Evolutionary conservation across 2,329 filamentous ascomycete genomes (phyloP), one percentile per base, ranked within the genome.

Genomic region (Chaetomium sp.): DNA sequence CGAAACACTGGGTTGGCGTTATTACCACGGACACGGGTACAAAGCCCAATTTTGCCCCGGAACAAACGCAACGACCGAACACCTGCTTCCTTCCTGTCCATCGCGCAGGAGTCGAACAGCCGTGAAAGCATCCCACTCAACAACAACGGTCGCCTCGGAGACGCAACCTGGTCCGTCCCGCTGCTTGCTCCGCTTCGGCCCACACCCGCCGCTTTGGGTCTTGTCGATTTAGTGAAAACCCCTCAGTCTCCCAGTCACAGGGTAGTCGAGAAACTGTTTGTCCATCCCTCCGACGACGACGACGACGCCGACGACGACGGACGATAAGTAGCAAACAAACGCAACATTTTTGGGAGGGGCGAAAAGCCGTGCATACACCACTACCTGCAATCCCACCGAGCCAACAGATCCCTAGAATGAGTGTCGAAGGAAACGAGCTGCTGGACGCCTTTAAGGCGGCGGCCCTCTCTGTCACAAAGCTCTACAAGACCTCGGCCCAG

Each of bases 391-490:
- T 32, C 7, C 12, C 36, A 14, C 19, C 46, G 40, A 12, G 11
- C 40, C 32, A 19, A 45, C 10, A 14, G 35, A 9, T n/a, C 19
- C 35, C 8, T 62, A 73, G 64, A n/a, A 70, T 69, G 68, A 69
- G 65, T 56, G 57, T 63, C 61, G 76, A 77, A 46, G 74, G 76
- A 14, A 79, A 81, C 14, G 83, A 86, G 67, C 83, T 96, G 48
- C 83, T 96, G 56, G 86, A 92, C 64, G 86, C 89, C 56, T 99
- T 99, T 79, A 94, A 91, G 71, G 85, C 88, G 12, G 94, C 94
- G 37, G 94, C 94, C 19, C 79, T 96, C 37, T 95, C 91, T 5
- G 91, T 97, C 54, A 97, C 94, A 48, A 96, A 95, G 67, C 84
- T 99, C 11, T 97, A 97, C 76, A 96, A 96, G 73, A 91, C 86